phyloP scores from a whole-genome alignment of 139 green algal species.

The Parachlorella kessleri region DNA sequence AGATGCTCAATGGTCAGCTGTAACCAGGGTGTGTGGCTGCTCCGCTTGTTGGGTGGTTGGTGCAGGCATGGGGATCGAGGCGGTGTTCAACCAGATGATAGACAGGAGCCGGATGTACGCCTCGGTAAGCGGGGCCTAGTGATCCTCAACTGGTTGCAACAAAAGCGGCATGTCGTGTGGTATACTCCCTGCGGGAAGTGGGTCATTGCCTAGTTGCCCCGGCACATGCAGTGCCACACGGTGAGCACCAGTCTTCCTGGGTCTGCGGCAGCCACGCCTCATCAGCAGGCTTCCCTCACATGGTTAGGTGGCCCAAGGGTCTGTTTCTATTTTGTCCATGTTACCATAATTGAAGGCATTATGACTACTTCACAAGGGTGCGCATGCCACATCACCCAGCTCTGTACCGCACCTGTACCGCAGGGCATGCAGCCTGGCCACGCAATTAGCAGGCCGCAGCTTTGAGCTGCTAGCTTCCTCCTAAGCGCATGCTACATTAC shows the following conservation, averaged over 20 bases:
- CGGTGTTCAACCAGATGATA: constrained; percentile 43
- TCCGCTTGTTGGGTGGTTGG: too few relatives aligned
- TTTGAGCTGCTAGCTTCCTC: constrained; percentile 10
- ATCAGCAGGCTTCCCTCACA: too few relatives aligned
- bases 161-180: neutral
- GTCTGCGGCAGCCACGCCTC: too few relatives aligned
- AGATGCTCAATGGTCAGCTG: too few relatives aligned
- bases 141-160: too few relatives aligned
- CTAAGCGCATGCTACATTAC: constrained; percentile 1
- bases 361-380: too few relatives aligned
- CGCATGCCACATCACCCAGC: neutral
- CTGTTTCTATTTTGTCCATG: too few relatives aligned
- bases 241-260: too few relatives aligned
- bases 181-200: neutral
- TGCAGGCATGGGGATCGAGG: neutral
- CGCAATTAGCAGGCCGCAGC: constrained; percentile 49
- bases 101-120: constrained; percentile 41
- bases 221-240: neutral
- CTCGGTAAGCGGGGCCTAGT: constrained; percentile 4
- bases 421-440: constrained; percentile 56
- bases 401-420: neutral
- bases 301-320: too few relatives aligned
- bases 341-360: too few relatives aligned
- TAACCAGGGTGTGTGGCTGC: too few relatives aligned
- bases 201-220: neutral